Conservation (phyloP, 306 rosid species). For the Cucurbita maxima region DNA sequence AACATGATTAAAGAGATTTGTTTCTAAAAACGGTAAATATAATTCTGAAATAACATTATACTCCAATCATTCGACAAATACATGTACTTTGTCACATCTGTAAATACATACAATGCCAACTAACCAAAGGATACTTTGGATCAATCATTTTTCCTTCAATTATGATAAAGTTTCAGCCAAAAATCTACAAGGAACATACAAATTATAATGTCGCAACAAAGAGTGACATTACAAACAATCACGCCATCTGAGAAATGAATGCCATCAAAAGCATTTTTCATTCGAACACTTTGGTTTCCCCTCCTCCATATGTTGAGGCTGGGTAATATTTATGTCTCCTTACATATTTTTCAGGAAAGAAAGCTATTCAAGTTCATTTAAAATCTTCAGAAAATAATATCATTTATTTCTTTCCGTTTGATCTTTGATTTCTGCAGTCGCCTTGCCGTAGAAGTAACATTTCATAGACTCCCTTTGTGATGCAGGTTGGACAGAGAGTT, state of each 20-base stretch:
- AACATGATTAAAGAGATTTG: not conserved
- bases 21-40: not conserved
- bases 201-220: conserved; percentile 3
- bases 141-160: not conserved
- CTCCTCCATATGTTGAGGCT: not conserved
- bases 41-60: not conserved
- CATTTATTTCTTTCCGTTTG: not conserved
- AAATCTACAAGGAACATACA: not conserved
- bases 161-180: not conserved
- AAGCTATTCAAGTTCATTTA: too few species aligned
- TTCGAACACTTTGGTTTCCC: not conserved
- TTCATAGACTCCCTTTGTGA: not conserved
- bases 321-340: not conserved
- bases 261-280: not conserved
- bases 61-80: not conserved
- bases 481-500: not conserved
- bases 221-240: conserved; percentile 4
- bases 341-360: too few species aligned
- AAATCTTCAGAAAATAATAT: too few species aligned
- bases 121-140: not conserved
- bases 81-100: not conserved
- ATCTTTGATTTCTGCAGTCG: not conserved
- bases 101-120: not conserved
- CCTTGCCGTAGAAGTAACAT: not conserved
- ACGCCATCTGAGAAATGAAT: not conserved